A percentile compares a stretch with the other conserved stretches of the same genome.
phyloP scores from a whole-genome alignment of 2,329 filamentous ascomycete species.

The Neurospora sp. region DNA sequence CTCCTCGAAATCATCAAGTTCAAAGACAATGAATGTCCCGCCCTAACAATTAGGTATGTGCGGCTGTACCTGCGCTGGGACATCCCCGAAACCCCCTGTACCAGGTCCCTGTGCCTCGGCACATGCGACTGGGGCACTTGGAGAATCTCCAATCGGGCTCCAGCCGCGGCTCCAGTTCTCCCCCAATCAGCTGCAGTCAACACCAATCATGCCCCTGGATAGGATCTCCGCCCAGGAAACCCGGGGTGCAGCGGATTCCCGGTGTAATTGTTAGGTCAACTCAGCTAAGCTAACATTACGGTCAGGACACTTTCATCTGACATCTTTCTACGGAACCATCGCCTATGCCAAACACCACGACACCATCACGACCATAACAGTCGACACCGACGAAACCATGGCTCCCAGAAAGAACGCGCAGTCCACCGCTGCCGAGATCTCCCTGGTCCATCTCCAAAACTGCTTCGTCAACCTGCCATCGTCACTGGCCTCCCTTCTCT shows the following conservation, averaged over 20 bases:
- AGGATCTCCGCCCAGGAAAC: not conserved
- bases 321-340: not conserved
- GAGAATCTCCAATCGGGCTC: not conserved
- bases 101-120: conserved; percentile 19
- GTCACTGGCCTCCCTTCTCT: conserved; percentile 71
- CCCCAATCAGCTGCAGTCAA: not conserved
- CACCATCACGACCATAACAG: not conserved
- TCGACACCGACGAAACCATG: conserved; percentile 23
- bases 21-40: no score
- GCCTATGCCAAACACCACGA: not conserved
- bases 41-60: not conserved
- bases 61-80: not conserved
- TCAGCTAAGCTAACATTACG: not conserved
- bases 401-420: conserved; percentile 44
- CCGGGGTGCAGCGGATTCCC: not conserved
- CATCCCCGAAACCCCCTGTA: conserved; percentile 3
- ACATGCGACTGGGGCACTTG: conserved; percentile 17
- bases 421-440: conserved; percentile 70
- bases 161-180: no score
- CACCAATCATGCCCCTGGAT: not conserved
- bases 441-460: conserved; percentile 79
- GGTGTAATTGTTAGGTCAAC: not conserved
- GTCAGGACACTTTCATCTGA: not conserved
- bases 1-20: no score
- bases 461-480: conserved; percentile 90